These are phyloP conservation scores for Tylopilus subfusipes DNA, from an alignment of 768 basidiomycete species.

Conservation along the genomic window DNA sequence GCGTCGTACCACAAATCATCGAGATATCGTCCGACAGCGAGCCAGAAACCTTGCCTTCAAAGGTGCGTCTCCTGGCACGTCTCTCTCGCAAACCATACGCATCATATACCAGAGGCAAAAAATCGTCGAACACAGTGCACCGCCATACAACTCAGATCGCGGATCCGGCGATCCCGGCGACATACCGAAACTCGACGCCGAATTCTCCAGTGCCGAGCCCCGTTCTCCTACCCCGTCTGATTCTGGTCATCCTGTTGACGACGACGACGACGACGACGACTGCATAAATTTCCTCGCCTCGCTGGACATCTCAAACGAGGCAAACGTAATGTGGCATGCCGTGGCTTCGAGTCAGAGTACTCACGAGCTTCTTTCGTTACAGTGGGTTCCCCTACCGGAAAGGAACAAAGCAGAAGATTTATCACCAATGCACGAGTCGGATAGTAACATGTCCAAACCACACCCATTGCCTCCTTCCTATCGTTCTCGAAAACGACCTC, in stretches of 20 bases:
- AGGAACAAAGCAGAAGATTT: constrained; percentile 33
- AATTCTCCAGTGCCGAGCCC: background rate
- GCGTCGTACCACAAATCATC: constrained; percentile 12
- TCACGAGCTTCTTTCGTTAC: constrained; percentile 3
- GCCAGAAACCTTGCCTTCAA: constrained; percentile 15
- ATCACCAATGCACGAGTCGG: constrained; percentile 13
- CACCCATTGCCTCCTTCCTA: constrained; percentile 1
- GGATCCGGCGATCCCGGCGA: background rate
- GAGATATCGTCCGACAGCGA: constrained; percentile 33
- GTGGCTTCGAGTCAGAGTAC: background rate
- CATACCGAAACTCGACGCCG: constrained; percentile 4
- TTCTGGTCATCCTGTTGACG: background rate
- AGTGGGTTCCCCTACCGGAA: constrained; percentile 28
- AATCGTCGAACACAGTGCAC: background rate
- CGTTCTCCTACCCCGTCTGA: constrained; percentile 2
- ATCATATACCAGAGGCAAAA: constrained; percentile 21
- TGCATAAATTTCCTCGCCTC: constrained; percentile 22
- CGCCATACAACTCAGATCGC: background rate
- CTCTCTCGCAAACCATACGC: background rate
- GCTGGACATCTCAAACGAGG: constrained; percentile 31
- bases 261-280: constrained; percentile 30
- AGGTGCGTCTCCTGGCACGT: constrained; percentile 13
- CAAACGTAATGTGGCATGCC: constrained; percentile 19
- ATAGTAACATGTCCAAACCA: background rate
- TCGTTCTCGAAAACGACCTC: constrained; percentile 14